Evolutionary conservation across 305 asterid species (phyloP).

Genomic region (Nicotiana rustica): DNA sequence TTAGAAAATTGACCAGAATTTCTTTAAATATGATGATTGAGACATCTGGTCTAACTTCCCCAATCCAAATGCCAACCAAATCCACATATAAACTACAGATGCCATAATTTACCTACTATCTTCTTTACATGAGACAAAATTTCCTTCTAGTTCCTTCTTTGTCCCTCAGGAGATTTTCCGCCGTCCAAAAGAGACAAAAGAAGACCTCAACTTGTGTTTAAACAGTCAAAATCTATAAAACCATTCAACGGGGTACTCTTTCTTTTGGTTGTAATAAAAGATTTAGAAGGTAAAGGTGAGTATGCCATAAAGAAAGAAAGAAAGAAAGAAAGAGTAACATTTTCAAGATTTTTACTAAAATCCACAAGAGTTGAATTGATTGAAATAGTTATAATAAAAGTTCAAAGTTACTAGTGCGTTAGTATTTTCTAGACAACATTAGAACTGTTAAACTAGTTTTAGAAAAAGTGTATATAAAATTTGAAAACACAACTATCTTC

Average conservation of each 20-base stretch:
- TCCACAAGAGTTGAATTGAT: not conserved
- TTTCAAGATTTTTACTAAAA: not conserved
- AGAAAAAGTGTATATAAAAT: not conserved
- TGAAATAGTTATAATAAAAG: not conserved
- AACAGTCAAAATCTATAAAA: not conserved
- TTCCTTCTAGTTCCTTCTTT: not conserved
- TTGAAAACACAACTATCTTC: not conserved
- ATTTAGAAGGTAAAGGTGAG: not conserved
- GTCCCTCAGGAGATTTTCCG: constrained; percentile 12
- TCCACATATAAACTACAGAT: constrained; percentile 13
- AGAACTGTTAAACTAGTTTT: not conserved
- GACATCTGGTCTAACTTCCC: constrained; percentile 31
- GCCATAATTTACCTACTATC: constrained; percentile 15
- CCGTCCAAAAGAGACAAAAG: not conserved
- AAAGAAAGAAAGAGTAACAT: too few relatives aligned
- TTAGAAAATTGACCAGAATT: constrained; percentile 9
- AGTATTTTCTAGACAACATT: not conserved
- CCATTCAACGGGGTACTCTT: not conserved
- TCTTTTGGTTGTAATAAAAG: not conserved
- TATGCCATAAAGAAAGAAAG: not conserved
- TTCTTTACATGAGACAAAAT: not conserved
- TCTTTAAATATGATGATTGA: constrained; percentile 17
- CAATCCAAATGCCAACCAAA: not conserved
- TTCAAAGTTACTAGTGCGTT: not conserved
- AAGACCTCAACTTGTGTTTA: not conserved